A percentile compares a stretch with the other conserved stretches of the same genome.
These are phyloP conservation scores for Geotrichum siamense DNA, from an alignment of 1,139 yeast genomes.

Conservation along the genomic window DNA sequence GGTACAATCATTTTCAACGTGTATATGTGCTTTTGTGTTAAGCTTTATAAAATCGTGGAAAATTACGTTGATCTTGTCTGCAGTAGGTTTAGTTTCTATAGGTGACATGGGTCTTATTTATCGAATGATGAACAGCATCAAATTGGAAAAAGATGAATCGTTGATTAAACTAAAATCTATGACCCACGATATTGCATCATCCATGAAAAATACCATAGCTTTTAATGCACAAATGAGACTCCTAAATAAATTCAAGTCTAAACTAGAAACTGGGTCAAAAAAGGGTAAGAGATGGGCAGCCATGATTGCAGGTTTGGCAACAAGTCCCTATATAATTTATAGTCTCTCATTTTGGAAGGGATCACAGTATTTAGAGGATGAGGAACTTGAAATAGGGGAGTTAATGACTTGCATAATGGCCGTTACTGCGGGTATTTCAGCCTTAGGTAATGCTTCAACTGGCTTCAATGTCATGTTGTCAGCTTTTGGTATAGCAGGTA, in stretches of 20 bases:
- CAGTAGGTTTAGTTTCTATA: constrained; percentile 33
- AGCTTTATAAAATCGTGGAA: constrained; percentile 38
- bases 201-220: constrained; percentile 40
- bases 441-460: constrained; percentile 38
- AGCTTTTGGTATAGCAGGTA: constrained; percentile 38
- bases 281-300: constrained; percentile 28
- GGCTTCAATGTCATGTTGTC: constrained; percentile 36
- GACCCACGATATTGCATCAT: constrained; percentile 40
- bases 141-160: constrained; percentile 26
- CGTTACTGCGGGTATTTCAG: constrained; percentile 39
- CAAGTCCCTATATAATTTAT: constrained; percentile 33
- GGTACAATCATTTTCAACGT: constrained; percentile 35
- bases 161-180: constrained; percentile 37
- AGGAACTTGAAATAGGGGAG: constrained; percentile 31
- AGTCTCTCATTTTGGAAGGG: constrained; percentile 43
- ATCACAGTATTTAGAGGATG: constrained; percentile 35
- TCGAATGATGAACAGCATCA: background rate
- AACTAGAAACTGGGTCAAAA: constrained; percentile 27
- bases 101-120: constrained; percentile 24
- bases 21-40: constrained; percentile 38
- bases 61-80: constrained; percentile 35
- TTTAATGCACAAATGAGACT: constrained; percentile 40
- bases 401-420: constrained; percentile 36
- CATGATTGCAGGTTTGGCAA: constrained; percentile 37
- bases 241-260: constrained; percentile 26